Evolutionary conservation across 805 yeast genomes (phyloP).

Genomic region (Candida railenensis): DNA sequence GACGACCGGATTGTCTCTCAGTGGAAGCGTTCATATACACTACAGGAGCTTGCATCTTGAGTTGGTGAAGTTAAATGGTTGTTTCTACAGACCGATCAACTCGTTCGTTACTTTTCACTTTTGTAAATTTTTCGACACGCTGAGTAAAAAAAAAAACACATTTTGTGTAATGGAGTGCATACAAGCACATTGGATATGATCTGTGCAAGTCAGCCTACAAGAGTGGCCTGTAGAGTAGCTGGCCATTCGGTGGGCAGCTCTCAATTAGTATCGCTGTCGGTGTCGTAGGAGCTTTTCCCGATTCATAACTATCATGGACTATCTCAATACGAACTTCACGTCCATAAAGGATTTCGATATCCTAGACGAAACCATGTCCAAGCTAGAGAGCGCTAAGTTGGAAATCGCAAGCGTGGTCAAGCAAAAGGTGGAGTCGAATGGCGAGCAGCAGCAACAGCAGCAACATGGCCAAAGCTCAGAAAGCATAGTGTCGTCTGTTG

Average conservation of each 20-base stretch:
- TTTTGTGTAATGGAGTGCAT: background rate
- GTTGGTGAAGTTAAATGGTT: background rate
- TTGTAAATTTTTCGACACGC: background rate
- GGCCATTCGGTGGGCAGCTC: too few species aligned
- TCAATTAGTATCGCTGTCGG: too few species aligned
- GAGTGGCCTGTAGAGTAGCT: background rate
- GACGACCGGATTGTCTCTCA: constrained; percentile 93
- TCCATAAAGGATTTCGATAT: constrained; percentile 31
- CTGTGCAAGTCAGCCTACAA: background rate
- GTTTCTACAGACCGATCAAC: background rate
- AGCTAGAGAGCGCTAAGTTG: constrained; percentile 19
- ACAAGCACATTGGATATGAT: too few species aligned
- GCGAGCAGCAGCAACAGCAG: constrained; percentile 3
- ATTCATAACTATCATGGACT: too few species aligned
- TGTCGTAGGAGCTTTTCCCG: too few species aligned
- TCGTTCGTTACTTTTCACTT: background rate
- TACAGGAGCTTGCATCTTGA: constrained; percentile 47
- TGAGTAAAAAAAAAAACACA: background rate
- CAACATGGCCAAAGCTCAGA: too few species aligned
- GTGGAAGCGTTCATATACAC: constrained; percentile 68
- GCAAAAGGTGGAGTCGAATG: constrained; percentile 1
- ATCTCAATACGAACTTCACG: constrained; percentile 34
- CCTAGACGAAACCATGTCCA: constrained; percentile 23
- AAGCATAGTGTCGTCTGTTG: background rate
- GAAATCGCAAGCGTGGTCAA: constrained; percentile 7